Evolutionary conservation across 2,329 filamentous ascomycete species (phyloP).

Genomic region (Fusarium acutatum): DNA sequence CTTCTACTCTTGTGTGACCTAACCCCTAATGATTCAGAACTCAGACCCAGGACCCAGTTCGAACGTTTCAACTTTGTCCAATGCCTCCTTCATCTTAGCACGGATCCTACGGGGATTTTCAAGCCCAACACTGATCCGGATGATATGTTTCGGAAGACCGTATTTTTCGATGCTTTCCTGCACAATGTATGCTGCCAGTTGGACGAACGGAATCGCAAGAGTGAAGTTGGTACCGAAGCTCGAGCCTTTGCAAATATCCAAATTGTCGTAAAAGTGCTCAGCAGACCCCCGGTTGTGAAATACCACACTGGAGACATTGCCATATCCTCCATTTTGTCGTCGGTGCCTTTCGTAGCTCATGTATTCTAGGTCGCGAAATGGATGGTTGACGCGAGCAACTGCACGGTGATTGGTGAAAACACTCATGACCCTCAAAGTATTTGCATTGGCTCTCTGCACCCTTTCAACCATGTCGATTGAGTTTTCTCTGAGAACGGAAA

Average conservation of each 20-base stretch:
- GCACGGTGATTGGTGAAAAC: not conserved
- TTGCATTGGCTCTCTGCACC: not conserved
- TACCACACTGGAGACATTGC: not conserved
- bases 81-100: not conserved
- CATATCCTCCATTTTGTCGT: not conserved
- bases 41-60: not conserved
- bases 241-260: not conserved
- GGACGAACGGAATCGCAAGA: not conserved
- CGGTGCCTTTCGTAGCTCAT: not conserved
- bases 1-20: no score
- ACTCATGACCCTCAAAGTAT: not conserved
- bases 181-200: not conserved
- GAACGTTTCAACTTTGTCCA: accelerated
- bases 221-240: not conserved
- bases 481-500: not conserved
- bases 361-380: not conserved
- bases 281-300: not conserved
- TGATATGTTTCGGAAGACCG: not conserved
- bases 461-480: not conserved
- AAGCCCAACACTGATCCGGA: not conserved
- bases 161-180: not conserved
- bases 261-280: not conserved
- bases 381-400: not conserved
- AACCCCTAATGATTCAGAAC: not conserved
- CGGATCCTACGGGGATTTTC: not conserved